These are phyloP conservation scores for Rhynchospora breviuscula DNA, from an alignment of 176 grass and related monocot species.

Conservation along the genomic window DNA sequence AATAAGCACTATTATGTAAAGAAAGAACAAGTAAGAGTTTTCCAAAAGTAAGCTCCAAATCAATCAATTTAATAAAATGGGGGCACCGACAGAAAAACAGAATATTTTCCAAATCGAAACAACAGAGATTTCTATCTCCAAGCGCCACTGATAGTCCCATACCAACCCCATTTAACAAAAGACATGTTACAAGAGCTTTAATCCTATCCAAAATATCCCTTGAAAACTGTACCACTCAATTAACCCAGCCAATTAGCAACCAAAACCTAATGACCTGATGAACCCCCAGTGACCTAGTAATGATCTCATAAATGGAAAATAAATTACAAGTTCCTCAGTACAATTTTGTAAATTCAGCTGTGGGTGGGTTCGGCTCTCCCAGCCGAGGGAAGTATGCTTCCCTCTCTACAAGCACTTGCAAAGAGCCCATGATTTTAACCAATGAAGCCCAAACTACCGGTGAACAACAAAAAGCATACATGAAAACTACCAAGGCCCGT, in stretches of 20 bases:
- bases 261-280: background rate
- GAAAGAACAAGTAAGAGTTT: background rate
- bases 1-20: background rate
- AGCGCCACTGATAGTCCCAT: background rate
- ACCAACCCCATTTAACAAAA: background rate
- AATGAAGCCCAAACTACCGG: slow-evolving; percentile 67
- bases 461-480: slow-evolving; percentile 59
- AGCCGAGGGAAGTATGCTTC: slow-evolving; percentile 53
- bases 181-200: background rate
- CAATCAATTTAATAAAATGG: background rate
- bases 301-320: slow-evolving; percentile 20
- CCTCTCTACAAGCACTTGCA: slow-evolving; percentile 60
- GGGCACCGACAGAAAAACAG: background rate
- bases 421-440: slow-evolving; percentile 51
- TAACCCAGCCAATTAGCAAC: background rate
- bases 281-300: background rate
- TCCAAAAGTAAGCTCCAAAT: background rate
- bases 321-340: slow-evolving; percentile 44
- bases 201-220: background rate
- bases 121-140: slow-evolving; percentile 10
- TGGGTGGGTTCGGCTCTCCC: slow-evolving; percentile 58
- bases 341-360: slow-evolving; percentile 63
- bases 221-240: background rate
- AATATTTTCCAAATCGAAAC: slow-evolving; percentile 1
- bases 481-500: slow-evolving; percentile 56